Percentiles rank a stretch among this genome's conserved stretches.
These are phyloP conservation scores for Paspalum notatum DNA, from an alignment of 176 grass and related monocot genomes.

Conservation along the genomic window DNA sequence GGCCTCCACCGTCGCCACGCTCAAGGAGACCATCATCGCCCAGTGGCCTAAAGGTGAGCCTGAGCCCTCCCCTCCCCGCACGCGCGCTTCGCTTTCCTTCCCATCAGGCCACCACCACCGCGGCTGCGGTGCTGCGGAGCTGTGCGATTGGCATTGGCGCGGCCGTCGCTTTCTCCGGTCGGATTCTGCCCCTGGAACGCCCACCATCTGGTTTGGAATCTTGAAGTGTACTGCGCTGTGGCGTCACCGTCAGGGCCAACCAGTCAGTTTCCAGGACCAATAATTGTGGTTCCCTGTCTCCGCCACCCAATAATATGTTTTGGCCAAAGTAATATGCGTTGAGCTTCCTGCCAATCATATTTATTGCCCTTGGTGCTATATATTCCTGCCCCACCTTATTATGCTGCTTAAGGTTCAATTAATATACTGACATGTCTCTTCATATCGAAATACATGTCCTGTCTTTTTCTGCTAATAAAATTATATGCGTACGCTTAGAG, in stretches of 20 bases:
- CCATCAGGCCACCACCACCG: not conserved
- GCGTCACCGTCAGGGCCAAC: constrained; percentile 34
- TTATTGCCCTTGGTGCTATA: not conserved
- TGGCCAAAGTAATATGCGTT: constrained; percentile 12
- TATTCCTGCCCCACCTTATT: too few species aligned
- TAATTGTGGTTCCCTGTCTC: constrained; percentile 18
- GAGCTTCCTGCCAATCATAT: constrained; percentile 23
- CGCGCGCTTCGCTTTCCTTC: not conserved
- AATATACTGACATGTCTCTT: not conserved
- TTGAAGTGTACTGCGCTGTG: constrained; percentile 33
- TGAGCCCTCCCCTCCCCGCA: not conserved
- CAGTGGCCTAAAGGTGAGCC: constrained; percentile 83
- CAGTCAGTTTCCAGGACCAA: constrained; percentile 15
- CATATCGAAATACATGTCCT: not conserved
- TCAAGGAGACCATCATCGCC: constrained; percentile 82
- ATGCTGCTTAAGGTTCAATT: not conserved
- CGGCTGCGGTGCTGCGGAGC: not conserved
- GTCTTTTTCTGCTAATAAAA: not conserved
- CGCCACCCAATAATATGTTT: not conserved
- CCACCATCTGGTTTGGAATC: constrained; percentile 50
- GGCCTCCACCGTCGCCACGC: constrained; percentile 70
- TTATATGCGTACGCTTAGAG: not conserved
- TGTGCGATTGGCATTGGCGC: constrained; percentile 31
- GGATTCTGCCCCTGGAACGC: constrained; percentile 34
- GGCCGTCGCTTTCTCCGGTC: constrained; percentile 30